Percentiles rank a stretch among this genome's conserved stretches.
These are phyloP conservation scores for Thelonectria blattea DNA, from an alignment of 2,329 filamentous ascomycete species.

Conservation along the genomic window DNA sequence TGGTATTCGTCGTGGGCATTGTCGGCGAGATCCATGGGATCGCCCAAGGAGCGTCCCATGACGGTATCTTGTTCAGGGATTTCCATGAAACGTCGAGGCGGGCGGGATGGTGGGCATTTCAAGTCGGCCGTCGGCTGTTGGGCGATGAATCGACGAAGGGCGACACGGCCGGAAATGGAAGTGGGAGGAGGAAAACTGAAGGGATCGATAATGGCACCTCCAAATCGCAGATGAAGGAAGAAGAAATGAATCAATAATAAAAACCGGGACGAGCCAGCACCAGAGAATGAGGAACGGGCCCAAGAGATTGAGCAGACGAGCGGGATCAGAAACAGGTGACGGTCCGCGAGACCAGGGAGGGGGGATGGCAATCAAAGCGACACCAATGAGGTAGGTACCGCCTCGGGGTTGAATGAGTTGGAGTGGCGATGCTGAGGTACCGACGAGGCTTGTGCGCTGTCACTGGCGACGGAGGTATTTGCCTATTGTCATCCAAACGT, in stretches of 20 bases:
- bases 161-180: neutral
- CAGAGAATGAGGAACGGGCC: conserved; percentile 14
- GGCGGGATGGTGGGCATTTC: conserved; percentile 35
- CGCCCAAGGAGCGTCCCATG: conserved; percentile 34
- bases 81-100: conserved; percentile 34
- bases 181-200: neutral
- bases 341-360: conserved; percentile 31
- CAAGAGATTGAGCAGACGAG: conserved; percentile 21
- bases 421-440: conserved; percentile 5
- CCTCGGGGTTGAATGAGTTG: conserved; percentile 29
- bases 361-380: conserved; percentile 35
- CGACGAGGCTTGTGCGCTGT: neutral
- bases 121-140: conserved; percentile 14
- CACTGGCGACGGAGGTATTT: neutral
- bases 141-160: conserved; percentile 6
- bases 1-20: conserved; percentile 26
- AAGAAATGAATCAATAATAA: conserved; percentile 22
- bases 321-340: conserved; percentile 38
- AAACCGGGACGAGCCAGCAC: conserved; percentile 20
- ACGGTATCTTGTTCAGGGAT: conserved; percentile 28
- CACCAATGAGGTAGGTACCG: conserved; percentile 23
- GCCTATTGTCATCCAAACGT: neutral
- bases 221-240: conserved; percentile 1
- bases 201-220: neutral
- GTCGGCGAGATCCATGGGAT: conserved; percentile 37